Evolutionary conservation across 768 basidiomycete genomes (phyloP).

Genomic region (Russula brevipes): DNA sequence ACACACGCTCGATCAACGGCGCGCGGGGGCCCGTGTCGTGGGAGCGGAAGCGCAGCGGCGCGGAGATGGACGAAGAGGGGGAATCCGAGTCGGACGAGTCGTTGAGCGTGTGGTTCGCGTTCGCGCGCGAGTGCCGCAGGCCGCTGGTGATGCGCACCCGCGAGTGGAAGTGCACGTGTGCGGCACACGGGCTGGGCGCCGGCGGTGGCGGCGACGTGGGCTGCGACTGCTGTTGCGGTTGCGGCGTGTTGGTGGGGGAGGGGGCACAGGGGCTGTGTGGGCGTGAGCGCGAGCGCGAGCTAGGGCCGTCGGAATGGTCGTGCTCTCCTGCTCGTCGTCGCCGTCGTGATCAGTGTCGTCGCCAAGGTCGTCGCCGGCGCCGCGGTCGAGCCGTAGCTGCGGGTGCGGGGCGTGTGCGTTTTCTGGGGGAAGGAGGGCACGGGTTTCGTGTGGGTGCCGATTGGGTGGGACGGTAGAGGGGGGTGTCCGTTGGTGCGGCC

Average conservation of each 20-base stretch:
- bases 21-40: conserved; percentile 52
- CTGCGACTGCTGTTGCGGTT: not conserved
- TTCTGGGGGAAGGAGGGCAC: not conserved
- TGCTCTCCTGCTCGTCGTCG: conserved; percentile 15
- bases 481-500: not conserved
- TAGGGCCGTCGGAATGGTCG: not conserved
- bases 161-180: conserved; percentile 61
- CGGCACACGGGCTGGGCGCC: conserved; percentile 19
- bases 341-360: conserved; percentile 14
- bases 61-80: conserved; percentile 77
- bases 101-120: conserved; percentile 23
- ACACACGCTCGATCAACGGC: conserved; percentile 56
- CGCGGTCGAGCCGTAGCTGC: not conserved
- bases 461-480: not conserved
- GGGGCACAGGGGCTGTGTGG: not conserved
- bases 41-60: conserved; percentile 56
- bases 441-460: not conserved
- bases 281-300: not conserved
- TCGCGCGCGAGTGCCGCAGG: conserved; percentile 44
- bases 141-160: conserved; percentile 77
- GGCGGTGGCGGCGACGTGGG: not conserved
- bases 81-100: conserved; percentile 26
- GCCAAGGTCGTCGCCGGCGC: conserved; percentile 3
- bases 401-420: not conserved
- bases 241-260: not conserved